These are phyloP conservation scores for Rhododendron molle DNA, from an alignment of 148 eudicot species.

Conservation along the genomic window DNA sequence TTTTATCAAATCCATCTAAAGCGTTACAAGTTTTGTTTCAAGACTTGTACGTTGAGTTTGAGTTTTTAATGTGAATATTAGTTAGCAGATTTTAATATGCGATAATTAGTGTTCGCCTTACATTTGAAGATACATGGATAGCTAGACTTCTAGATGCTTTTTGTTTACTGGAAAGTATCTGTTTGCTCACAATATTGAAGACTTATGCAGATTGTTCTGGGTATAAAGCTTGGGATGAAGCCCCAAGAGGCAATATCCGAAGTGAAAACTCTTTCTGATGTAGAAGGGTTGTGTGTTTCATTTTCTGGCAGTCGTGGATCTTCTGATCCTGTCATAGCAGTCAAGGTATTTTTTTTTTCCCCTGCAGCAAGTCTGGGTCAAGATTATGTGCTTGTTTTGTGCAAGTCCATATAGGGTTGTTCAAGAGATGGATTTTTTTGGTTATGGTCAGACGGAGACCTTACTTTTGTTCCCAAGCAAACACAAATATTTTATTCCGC, in stretches of 20 bases:
- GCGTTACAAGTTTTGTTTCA: neutral
- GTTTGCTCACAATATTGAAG: neutral
- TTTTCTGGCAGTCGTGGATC: conserved; percentile 70
- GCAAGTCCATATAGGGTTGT: neutral
- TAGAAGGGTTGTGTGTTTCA: conserved; percentile 80
- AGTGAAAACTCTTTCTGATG: conserved; percentile 90
- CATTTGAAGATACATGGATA: neutral
- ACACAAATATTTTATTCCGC: neutral
- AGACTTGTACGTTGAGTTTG: neutral
- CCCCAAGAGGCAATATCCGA: conserved; percentile 66
- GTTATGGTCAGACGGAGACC: neutral
- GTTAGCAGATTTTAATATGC: neutral
- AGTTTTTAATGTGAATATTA: neutral
- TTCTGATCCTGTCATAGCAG: conserved; percentile 80
- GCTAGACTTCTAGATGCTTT: neutral
- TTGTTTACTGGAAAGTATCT: neutral
- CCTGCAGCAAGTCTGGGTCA: neutral
- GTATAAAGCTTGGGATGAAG: conserved; percentile 87
- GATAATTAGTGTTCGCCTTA: neutral
- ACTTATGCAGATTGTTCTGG: conserved; percentile 70
- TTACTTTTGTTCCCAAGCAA: neutral
- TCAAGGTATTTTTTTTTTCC: conserved; percentile 52
- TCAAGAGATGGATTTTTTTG: neutral
- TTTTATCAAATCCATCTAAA: neutral
- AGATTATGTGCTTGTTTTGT: neutral